These are phyloP conservation scores for Neurospora sp. DNA, from an alignment of 495 filamentous ascomycete species.

Conservation along the genomic window DNA sequence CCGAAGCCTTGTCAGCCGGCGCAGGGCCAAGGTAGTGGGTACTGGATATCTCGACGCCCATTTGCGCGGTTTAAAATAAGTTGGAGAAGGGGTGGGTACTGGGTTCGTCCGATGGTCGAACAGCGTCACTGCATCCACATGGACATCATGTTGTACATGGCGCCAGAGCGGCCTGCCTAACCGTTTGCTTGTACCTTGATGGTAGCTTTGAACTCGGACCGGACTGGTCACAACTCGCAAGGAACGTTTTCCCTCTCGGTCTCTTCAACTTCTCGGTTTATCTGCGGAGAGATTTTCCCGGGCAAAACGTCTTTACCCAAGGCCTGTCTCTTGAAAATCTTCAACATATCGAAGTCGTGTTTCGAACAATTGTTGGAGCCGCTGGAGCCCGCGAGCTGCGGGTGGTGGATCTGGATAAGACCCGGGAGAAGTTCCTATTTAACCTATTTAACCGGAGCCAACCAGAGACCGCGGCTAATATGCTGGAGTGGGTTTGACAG, in stretches of 20 bases:
- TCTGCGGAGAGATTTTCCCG: not conserved
- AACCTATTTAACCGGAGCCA: conserved; percentile 19
- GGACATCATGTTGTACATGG: not conserved
- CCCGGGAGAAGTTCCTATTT: conserved; percentile 22
- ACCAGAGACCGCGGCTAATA: conserved; percentile 23
- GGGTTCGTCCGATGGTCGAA: conserved; percentile 9
- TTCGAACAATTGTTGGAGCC: not conserved
- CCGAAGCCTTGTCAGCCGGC: conserved; percentile 1
- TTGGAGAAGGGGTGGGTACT: conserved; percentile 17
- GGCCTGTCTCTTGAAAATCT: not conserved
- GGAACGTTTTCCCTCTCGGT: not conserved
- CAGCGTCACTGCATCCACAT: conserved; percentile 3
- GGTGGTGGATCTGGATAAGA: conserved; percentile 10
- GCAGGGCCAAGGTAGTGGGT: conserved; percentile 12
- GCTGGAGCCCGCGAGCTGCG: conserved; percentile 3
- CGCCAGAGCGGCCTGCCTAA: not conserved
- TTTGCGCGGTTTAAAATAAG: conserved; percentile 23
- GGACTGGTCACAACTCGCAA: not conserved
- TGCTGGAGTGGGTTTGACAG: not conserved
- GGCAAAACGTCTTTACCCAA: not conserved
- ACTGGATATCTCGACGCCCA: conserved; percentile 9
- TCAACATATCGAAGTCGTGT: not conserved
- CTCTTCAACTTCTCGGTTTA: not conserved
- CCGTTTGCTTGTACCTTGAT: not conserved
- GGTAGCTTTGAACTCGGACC: not conserved